These are phyloP conservation scores for Solanum virginianum DNA, from an alignment of 257 asterid species.

Conservation along the genomic window DNA sequence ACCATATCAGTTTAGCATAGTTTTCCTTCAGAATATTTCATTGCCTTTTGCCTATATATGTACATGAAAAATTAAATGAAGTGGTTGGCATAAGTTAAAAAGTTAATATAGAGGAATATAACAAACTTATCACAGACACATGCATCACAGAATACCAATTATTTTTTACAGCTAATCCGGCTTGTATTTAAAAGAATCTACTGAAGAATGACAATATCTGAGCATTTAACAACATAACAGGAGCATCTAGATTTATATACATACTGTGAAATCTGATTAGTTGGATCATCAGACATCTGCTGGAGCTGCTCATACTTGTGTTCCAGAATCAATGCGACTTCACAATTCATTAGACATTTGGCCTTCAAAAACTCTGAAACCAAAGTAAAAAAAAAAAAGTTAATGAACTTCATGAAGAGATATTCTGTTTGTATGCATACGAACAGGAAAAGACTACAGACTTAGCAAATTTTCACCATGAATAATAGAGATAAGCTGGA, in stretches of 20 bases:
- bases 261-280: constrained; percentile 89
- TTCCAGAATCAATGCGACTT: constrained; percentile 87
- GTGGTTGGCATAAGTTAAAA: neutral
- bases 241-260: constrained; percentile 7
- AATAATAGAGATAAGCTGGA: neutral
- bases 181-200: neutral
- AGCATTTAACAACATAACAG: neutral
- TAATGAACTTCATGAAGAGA: neutral
- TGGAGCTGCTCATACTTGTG: constrained; percentile 91
- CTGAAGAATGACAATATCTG: neutral
- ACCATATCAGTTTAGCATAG: neutral
- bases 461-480: neutral
- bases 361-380: constrained; percentile 74
- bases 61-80: neutral
- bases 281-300: constrained; percentile 82
- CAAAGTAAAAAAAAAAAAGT: neutral
- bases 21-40: neutral
- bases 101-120: neutral
- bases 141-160: neutral
- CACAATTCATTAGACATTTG: constrained; percentile 91
- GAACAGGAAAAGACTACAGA: neutral
- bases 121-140: neutral
- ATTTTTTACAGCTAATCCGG: neutral
- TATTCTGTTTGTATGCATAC: neutral
- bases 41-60: neutral